Percentiles rank a stretch among this genome's conserved stretches.
Evolutionary conservation across 495 filamentous ascomycete genomes (phyloP).

Genomic region (Xylaria flabelliformis): DNA sequence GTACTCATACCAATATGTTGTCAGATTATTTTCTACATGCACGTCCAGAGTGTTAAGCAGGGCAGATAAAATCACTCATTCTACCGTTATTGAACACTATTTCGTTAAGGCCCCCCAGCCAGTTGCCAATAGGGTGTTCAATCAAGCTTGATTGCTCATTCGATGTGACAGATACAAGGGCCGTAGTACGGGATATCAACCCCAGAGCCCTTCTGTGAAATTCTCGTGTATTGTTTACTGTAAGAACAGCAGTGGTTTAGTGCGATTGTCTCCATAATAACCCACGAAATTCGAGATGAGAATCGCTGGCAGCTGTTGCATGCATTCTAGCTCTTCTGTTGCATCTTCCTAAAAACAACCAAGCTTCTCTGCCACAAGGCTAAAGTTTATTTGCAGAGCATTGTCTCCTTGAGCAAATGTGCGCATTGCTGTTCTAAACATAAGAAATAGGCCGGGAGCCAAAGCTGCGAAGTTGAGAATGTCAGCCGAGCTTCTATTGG

Average conservation of each 20-base stretch:
- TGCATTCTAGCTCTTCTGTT: constrained; percentile 48
- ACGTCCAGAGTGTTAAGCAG: constrained; percentile 45
- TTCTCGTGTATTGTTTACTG: constrained; percentile 51
- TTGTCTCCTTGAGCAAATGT: constrained; percentile 42
- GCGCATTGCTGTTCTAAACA: constrained; percentile 52
- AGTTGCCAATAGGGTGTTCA: constrained; percentile 40
- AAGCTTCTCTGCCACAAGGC: constrained; percentile 47
- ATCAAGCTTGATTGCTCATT: constrained; percentile 50
- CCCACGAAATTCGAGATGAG: constrained; percentile 50
- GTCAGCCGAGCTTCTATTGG: constrained; percentile 36
- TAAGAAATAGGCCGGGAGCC: constrained; percentile 51
- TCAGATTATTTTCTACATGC: constrained; percentile 35
- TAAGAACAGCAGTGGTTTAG: constrained; percentile 49
- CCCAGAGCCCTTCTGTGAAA: constrained; percentile 47
- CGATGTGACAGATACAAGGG: constrained; percentile 50
- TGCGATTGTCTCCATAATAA: constrained; percentile 45
- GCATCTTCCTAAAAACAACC: constrained; percentile 48
- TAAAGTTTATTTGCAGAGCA: constrained; percentile 49
- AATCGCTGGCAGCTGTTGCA: constrained; percentile 48
- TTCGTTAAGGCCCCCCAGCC: constrained; percentile 44
- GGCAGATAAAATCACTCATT: constrained; percentile 42
- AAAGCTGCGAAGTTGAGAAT: constrained; percentile 56
- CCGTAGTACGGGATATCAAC: constrained; percentile 40
- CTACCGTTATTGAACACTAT: constrained; percentile 42
- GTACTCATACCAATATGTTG: constrained; percentile 60